Base-by-base conservation (phyloP, 73 alveolate species). In the Breviolum minutum region DNA sequence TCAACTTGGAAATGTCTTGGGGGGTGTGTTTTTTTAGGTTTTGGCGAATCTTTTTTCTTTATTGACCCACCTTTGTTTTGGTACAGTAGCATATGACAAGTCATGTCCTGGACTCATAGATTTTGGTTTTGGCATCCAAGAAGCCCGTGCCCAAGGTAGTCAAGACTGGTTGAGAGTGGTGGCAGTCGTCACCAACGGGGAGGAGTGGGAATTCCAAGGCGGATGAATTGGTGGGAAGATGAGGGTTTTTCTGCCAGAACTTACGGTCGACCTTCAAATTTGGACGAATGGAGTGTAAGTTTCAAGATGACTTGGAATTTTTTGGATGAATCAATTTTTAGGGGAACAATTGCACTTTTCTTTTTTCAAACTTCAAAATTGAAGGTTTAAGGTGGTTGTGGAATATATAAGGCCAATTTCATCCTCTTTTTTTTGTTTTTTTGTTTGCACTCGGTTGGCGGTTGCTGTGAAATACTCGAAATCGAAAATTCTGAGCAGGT, bases 201-300 rank as follows among this genome's bases (percentile, higher is more conserved):
- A 86, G 17, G 94, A 86, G 14, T 86, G 94, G 94, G 76, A 86
- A 27, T 86, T 86, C 30, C 77, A 86, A 13, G 94, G 94, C 94
- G 8, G 76, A 71, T 61, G 93, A 20, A 20, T 29, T n/a, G 8
- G 70, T 13, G 62, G n/a, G 17, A 1, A 14, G 87, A 79, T 9
- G 26, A 40, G 16, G 87, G 19, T n/a, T n/a, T n/a, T n/a, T n/a
- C 32, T 1, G 5, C 1, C 83, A 68, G n/a, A 26, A 73, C 54
- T 26, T 22, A 12, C 24, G 74, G 74, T 17, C 74, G 74, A 26
- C 20, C 63, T 30, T 2, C 12, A 5, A 48, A 73, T 17, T 7
- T 30, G 8, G 83, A 20, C 48, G 83, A 73, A 26, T 26, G 16
- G 22, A 73, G 60, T 19, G 60, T 30, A 8, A 20, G 17, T 48